Evolutionary conservation across 306 rosid species (phyloP).

Genomic region (Quillaja saponaria): DNA sequence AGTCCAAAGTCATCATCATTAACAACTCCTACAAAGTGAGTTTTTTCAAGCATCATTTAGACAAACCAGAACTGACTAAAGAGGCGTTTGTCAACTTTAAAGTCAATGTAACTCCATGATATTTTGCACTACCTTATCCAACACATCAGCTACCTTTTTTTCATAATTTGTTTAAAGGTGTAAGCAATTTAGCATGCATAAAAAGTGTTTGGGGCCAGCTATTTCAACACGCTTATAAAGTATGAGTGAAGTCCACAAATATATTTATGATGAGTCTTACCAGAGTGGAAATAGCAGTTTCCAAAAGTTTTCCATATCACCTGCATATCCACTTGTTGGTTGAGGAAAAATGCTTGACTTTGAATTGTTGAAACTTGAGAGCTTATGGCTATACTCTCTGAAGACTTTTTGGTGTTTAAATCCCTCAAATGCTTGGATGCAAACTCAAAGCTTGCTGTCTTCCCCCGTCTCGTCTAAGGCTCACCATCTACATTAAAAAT

Average conservation of each 20-base stretch:
- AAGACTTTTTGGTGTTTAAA: slow-evolving; percentile 75
- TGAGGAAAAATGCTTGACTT: slow-evolving; percentile 45
- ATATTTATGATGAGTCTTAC: too few species aligned
- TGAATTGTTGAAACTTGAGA: slow-evolving; percentile 58
- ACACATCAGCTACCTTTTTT: too few species aligned
- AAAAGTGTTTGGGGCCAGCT: too few species aligned
- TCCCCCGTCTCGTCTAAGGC: slow-evolving; percentile 85
- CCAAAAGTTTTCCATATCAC: slow-evolving; percentile 40
- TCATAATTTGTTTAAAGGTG: too few species aligned
- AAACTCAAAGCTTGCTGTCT: slow-evolving; percentile 89
- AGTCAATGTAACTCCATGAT: neutral
- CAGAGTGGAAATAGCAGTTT: too few species aligned
- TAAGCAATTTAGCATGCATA: too few species aligned
- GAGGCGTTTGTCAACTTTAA: too few species aligned
- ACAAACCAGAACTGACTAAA: neutral
- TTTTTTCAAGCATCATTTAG: neutral
- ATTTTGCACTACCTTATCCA: too few species aligned
- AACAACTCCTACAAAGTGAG: slow-evolving; percentile 59
- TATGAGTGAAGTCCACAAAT: too few species aligned
- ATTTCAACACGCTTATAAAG: too few species aligned
- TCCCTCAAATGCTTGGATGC: slow-evolving; percentile 91
- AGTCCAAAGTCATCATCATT: slow-evolving; percentile 96
- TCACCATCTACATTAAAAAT: slow-evolving; percentile 90
- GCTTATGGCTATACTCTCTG: slow-evolving; percentile 66
- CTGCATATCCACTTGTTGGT: slow-evolving; percentile 83